Evolutionary conservation across 495 filamentous ascomycete species (phyloP), one percentile per base, ranked within the genome.

Genomic region (Sporormia fimetaria): DNA sequence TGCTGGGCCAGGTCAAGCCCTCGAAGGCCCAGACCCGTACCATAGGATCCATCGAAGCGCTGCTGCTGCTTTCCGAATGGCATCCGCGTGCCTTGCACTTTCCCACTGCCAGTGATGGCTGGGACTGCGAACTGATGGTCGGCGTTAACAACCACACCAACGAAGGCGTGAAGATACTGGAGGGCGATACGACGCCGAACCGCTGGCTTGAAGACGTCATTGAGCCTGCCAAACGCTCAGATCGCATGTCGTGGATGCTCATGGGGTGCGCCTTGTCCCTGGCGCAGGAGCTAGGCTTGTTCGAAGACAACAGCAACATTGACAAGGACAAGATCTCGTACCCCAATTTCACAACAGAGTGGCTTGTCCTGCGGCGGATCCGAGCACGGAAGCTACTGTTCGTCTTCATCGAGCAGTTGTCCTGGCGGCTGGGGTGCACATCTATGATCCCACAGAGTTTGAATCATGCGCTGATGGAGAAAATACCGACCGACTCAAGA

Each of bases 211-310:
- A 57, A 36, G 54, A 57, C 27, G 54, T 57, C 51, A 66, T 70
- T 35, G 69, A 73, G 37, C 68, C 68, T 3, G 68, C 69, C 7
- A 59, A 64, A 33, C 50, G 69, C 43, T 71, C 68, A 1, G 69
- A 73, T 45, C 65, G 68, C n/a, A 71, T 73, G 69, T 71, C 68
- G 0, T 73, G 69, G 69, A 71, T 71, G 66, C 36, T 54, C 5
- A 60, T 73, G 11, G 69, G 69, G 0, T 69, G 62, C 45, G 69
- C 64, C 0, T 47, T 71, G 8, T 68, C 67, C n/a, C 60, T 73
- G 12, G 62, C 66, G 0, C 66, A 73, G 36, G 69, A 71, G 37
- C 49, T 73, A 14, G 67, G 67, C 1, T 59, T 73, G 6, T 73
- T 69, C 34, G 68, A 73, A 33, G 58, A 62, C 61, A 67, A 28